Evolutionary conservation across 768 basidiomycete genomes (phyloP), one percentile per base, ranked within the genome.

Genomic region (Serendipita sp.): DNA sequence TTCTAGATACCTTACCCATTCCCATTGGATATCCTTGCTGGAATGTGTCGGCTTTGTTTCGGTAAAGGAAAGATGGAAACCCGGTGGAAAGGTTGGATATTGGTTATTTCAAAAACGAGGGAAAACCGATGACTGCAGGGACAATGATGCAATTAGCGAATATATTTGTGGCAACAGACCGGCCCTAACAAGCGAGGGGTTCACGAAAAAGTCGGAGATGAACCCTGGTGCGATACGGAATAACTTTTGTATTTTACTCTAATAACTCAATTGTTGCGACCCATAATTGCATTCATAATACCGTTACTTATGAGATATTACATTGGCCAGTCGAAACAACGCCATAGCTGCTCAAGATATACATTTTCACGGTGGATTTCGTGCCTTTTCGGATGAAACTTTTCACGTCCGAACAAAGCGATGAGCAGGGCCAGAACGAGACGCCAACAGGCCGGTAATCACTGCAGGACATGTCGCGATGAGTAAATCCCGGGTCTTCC

Each of bases 51-150:
- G 89, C 0, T 93, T 92, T 70, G 69, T 67, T 0, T 75, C 83
- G 69, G 70, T 86, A 23, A 77, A 80, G 64, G 78, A 77, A 50
- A 78, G 79, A 66, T 88, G 85, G 83, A 83, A 78, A 69, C 70
- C 73, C 27, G 82, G 82, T 13, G 86, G 91, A 3, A 95, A 90
- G 73, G 92, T 95, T 80, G 85, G 78, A 2, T 96, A 95, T 71
- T 89, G 86, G 83, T 75, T 96, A 6, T 92, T 82, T 71, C 79
- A 73, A n/a, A 88, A 83, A 72, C 5, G 37, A 40, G 37, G 37
- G 37, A 40, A 13, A 40, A 40, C 2, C 13, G 13, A 6, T 40
- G 37, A 40, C 37, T 6, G 37, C 37, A 40, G 5, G 5, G 13
- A 40, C 6, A 13, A 13, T 40, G 1, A 13, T 13, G 37, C 5